A percentile compares a stretch with the other conserved stretches of the same genome.
These are phyloP conservation scores for Quercus bicolor DNA, from an alignment of 306 rosid species.

Conservation along the genomic window DNA sequence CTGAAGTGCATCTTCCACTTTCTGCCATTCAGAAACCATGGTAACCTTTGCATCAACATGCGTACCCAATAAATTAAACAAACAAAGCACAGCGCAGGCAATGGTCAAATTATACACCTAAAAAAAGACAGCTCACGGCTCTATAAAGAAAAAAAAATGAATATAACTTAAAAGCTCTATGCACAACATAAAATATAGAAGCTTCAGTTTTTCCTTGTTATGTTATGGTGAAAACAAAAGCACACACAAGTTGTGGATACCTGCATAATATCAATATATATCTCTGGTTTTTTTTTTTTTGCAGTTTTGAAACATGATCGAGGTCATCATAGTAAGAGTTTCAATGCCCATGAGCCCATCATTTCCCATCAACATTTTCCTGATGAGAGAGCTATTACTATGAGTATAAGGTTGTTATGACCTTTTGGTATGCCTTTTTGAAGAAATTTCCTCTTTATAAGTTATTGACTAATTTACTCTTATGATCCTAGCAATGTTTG, in stretches of 20 bases:
- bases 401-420: too few relatives aligned
- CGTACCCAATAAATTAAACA: conserved; percentile 1
- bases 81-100: neutral
- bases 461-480: too few relatives aligned
- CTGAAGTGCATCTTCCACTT: conserved; percentile 82
- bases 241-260: conserved; percentile 24
- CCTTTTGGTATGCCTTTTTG: too few relatives aligned
- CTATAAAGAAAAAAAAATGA: neutral
- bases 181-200: conserved; percentile 5
- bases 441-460: too few relatives aligned
- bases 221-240: neutral
- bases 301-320: conserved; percentile 92
- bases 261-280: conserved; percentile 70
- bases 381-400: too few relatives aligned
- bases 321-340: conserved; percentile 82
- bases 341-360: conserved; percentile 59
- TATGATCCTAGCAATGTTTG: too few relatives aligned
- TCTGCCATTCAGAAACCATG: conserved; percentile 47
- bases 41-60: conserved; percentile 15
- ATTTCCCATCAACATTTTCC: conserved; percentile 86
- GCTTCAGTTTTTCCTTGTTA: neutral
- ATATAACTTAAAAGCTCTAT: neutral
- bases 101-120: neutral
- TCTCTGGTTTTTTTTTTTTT: conserved; percentile 48
- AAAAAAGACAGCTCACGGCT: neutral